Base-by-base conservation (phyloP, 345 rosid genomes). In the Eucalyptus pumila region DNA sequence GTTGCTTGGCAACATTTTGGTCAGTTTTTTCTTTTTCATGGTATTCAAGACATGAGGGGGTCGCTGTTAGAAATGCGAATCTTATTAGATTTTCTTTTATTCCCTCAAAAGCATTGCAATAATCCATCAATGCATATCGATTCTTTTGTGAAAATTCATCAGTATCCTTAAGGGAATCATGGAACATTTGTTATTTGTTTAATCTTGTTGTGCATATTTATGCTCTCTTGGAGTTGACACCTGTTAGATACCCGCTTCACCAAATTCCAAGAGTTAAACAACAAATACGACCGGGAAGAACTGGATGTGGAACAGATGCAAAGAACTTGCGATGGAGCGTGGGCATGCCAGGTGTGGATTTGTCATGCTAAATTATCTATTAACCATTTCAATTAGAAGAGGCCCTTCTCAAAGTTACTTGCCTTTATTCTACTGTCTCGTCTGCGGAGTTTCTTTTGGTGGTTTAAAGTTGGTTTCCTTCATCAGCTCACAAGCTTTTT, bases 21-120 rank as follows among this genome's bases (percentile, higher is more conserved):
- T 89, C 76, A 87, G 9, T 56, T 49, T 86, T 88, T 90, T 88
- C 47, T 76, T 86, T 51, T 62, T 27, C 13, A 88, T 88, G 91
- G 62, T 85, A 48, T 76, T 91, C 85, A 30, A 91, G 93, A 91
- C 88, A 87, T 45, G 87, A 87, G 90, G 85, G 48, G 89, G 91
- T 90, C 93, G 87, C 90, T 88, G 51, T 90, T 89, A 88, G 87
- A 90, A 89, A 87, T n/a, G 81, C 45, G 89, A 89, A 89, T 91
- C 80, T 91, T 91, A 87, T 44, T 58, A 87, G 87, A 56, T 76
- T 30, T 80, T 47, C 42, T 32, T 34, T 92, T 87, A 90, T 88
- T 88, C 56, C 34, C 86, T 83, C 89, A 87, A 91, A 91, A 87
- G 90, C 72, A 89, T 92, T 91, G 88, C 85, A 94, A 95, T 94